Evolutionary conservation across 805 yeast species (phyloP).

Genomic region (Candida argentea): DNA sequence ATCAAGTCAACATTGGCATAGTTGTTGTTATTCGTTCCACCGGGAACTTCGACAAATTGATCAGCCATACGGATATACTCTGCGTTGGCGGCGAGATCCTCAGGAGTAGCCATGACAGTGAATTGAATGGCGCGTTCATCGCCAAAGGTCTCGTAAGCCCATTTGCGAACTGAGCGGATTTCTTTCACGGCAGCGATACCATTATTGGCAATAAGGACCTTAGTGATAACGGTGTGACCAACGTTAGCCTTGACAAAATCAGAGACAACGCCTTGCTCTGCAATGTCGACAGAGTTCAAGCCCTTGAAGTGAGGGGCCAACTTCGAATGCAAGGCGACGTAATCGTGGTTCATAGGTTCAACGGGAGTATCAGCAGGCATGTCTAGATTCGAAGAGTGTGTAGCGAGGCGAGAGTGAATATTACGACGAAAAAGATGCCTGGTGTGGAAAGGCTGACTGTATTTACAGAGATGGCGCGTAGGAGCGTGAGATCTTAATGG

Average conservation of each 20-base stretch:
- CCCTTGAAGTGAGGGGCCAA: constrained; percentile 77
- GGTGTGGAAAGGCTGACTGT: no score
- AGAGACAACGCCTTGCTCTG: constrained; percentile 69
- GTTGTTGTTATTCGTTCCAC: constrained; percentile 97
- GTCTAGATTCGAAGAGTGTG: no score
- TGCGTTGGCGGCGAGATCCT: constrained; percentile 91
- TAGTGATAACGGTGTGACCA: constrained; percentile 92
- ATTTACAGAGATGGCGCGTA: no score
- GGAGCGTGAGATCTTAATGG: no score
- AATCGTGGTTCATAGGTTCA: no score
- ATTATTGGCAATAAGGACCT: constrained; percentile 89
- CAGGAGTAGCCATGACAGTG: constrained; percentile 99
- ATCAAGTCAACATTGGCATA: constrained; percentile 96
- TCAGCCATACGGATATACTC: constrained; percentile 99
- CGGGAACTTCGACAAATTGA: constrained; percentile 96
- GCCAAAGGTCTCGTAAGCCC: constrained; percentile 99
- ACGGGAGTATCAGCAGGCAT: no score
- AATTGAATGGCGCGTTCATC: constrained; percentile 89
- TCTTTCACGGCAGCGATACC: constrained; percentile 99
- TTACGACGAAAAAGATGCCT: no score
- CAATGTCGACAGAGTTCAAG: constrained; percentile 62
- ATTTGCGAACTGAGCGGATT: constrained; percentile 92
- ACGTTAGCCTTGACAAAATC: constrained; percentile 78
- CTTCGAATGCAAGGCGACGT: constrained; percentile 17
- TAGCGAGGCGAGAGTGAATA: no score